Conservation (phyloP, 2,329 filamentous ascomycete genomes). For the Colletotrichum siamense region DNA sequence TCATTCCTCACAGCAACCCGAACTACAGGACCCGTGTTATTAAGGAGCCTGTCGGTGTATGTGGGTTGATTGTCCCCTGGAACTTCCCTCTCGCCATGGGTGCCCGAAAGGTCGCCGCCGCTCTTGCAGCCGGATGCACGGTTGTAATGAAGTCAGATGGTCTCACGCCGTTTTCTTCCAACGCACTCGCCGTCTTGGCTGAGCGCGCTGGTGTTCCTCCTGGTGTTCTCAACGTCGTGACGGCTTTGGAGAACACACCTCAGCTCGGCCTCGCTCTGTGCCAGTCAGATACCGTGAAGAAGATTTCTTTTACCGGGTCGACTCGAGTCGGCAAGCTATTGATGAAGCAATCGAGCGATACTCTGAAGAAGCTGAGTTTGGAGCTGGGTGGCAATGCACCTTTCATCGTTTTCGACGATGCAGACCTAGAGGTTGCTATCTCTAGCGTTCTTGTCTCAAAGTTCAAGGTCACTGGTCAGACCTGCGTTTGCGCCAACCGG, state of each 20-base stretch:
- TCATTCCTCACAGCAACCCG: slow-evolving; percentile 71
- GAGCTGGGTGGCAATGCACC: slow-evolving; percentile 95
- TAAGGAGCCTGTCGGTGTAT: slow-evolving; percentile 86
- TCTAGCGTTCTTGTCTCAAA: slow-evolving; percentile 84
- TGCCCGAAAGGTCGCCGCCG: slow-evolving; percentile 72
- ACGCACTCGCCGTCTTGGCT: slow-evolving; percentile 86
- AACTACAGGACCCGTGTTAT: slow-evolving; percentile 70
- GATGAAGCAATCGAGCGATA: slow-evolving; percentile 87
- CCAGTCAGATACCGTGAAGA: slow-evolving; percentile 77
- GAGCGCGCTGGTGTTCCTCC: slow-evolving; percentile 87
- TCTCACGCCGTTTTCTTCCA: slow-evolving; percentile 90
- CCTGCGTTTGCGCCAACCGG: slow-evolving; percentile 89
- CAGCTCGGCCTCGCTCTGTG: slow-evolving; percentile 81
- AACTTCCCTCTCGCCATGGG: slow-evolving; percentile 86
- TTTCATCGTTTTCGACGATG: slow-evolving; percentile 96
- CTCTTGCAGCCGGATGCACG: slow-evolving; percentile 94
- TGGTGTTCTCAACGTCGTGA: slow-evolving; percentile 90
- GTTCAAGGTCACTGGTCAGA: slow-evolving; percentile 94
- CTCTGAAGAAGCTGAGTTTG: slow-evolving; percentile 83
- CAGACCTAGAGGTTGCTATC: slow-evolving; percentile 87
- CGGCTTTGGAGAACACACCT: slow-evolving; percentile 78
- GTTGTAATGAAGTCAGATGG: slow-evolving; percentile 90
- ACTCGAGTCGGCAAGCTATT: slow-evolving; percentile 73
- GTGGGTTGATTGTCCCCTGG: slow-evolving; percentile 83
- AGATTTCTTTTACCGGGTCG: slow-evolving; percentile 93